Percentiles rank a stretch among this genome's conserved stretches.
phyloP scores from a whole-genome alignment of 2,329 filamentous ascomycete genomes.

The Neophaeococcomyces mojaviensis region DNA sequence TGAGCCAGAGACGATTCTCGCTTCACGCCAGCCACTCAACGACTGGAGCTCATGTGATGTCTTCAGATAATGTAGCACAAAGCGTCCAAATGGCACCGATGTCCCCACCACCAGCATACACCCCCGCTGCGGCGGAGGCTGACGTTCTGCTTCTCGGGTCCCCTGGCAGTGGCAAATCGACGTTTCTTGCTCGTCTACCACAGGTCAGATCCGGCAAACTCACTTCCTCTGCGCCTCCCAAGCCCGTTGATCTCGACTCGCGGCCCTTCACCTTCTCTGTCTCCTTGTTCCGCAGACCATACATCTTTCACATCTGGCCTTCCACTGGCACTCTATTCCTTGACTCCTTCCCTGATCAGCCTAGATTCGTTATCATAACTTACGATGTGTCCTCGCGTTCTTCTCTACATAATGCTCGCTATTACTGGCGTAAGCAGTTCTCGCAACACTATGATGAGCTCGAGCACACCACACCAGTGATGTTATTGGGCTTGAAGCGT shows the following conservation, averaged over 20 bases:
- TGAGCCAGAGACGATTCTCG: too few relatives aligned
- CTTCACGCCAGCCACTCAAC: too few relatives aligned
- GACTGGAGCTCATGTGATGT: too few relatives aligned
- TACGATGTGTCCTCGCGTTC: slow-evolving; percentile 50
- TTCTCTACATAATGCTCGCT: slow-evolving; percentile 42
- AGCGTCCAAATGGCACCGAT: neutral
- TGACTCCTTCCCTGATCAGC: slow-evolving; percentile 48
- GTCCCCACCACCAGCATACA: neutral
- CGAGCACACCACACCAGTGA: slow-evolving; percentile 46
- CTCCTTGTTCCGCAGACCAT: slow-evolving; percentile 41
- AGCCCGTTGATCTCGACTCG: slow-evolving; percentile 27
- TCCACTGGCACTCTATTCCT: slow-evolving; percentile 50
- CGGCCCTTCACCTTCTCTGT: slow-evolving; percentile 52
- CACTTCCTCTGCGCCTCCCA: neutral
- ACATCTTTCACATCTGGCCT: slow-evolving; percentile 50
- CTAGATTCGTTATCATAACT: slow-evolving; percentile 50
- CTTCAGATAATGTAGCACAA: neutral
- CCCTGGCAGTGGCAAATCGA: slow-evolving; percentile 53
- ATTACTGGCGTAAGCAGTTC: slow-evolving; percentile 37
- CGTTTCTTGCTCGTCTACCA: slow-evolving; percentile 51
- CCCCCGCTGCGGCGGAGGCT: slow-evolving; percentile 19
- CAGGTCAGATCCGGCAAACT: neutral
- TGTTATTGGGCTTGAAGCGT: slow-evolving; percentile 53
- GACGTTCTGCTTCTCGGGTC: slow-evolving; percentile 53
- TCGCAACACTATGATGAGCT: slow-evolving; percentile 40